A percentile compares a stretch with the other conserved stretches of the same genome.
These are phyloP conservation scores for Saccharomyces hybrid DNA, from an alignment of 1,139 yeast species.

Conservation along the genomic window DNA sequence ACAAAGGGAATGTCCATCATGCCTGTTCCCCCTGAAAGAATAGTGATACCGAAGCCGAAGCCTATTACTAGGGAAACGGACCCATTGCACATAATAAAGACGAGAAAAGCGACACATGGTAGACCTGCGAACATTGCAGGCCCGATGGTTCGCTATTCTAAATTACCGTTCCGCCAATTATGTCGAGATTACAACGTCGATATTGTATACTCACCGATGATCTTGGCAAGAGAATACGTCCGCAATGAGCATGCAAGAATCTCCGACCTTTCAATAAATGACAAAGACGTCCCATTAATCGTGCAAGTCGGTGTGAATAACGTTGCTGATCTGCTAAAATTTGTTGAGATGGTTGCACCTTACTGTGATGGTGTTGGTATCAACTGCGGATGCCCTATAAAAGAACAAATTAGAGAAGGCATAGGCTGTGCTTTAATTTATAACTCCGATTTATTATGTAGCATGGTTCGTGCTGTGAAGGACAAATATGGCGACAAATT, in stretches of 20 bases:
- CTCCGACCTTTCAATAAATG: conserved; percentile 78
- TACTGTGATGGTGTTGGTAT: conserved; percentile 90
- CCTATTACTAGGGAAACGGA: conserved; percentile 19
- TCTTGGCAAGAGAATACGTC: conserved; percentile 88
- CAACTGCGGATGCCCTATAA: conserved; percentile 96
- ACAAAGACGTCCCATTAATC: conserved; percentile 57
- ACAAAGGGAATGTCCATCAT: background rate
- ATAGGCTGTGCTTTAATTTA: conserved; percentile 94
- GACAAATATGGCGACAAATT: conserved; percentile 58
- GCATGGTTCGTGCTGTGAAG: conserved; percentile 80
- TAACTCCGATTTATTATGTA: conserved; percentile 70
- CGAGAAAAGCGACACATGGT: conserved; percentile 21
- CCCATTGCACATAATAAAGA: conserved; percentile 27
- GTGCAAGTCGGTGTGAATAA: conserved; percentile 92
- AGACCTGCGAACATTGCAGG: conserved; percentile 55
- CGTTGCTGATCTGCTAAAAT: conserved; percentile 71
- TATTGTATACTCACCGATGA: conserved; percentile 93
- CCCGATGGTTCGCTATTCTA: conserved; percentile 96
- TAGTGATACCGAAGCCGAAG: conserved; percentile 16
- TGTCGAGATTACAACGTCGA: conserved; percentile 70
- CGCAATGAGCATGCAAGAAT: conserved; percentile 72
- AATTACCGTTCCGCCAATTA: conserved; percentile 80
- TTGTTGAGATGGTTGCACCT: conserved; percentile 83
- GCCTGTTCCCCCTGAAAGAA: background rate
- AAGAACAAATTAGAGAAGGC: conserved; percentile 91